Evolutionary conservation across 2,329 filamentous ascomycete genomes (phyloP).

Genomic region (Aspergillus terreus): DNA sequence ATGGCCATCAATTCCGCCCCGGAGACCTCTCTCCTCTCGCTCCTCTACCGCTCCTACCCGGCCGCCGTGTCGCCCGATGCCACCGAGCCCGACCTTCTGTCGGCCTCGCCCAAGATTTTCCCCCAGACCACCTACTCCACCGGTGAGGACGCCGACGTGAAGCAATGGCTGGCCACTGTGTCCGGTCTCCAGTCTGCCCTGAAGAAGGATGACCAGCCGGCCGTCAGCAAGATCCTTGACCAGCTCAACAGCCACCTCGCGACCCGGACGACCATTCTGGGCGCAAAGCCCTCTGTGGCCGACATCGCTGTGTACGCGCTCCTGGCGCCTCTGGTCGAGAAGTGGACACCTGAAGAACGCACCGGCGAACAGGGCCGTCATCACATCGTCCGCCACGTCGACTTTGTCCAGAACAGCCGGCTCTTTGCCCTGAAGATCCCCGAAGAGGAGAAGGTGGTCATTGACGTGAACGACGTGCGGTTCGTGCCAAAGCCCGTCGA

Average conservation of each 20-base stretch:
- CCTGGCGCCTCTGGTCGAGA: conserved; percentile 70
- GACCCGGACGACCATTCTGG: conserved; percentile 82
- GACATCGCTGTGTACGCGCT: conserved; percentile 80
- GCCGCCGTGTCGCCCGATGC: conserved; percentile 35
- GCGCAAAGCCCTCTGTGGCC: conserved; percentile 81
- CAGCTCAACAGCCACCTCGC: conserved; percentile 83
- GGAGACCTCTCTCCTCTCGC: conserved; percentile 41
- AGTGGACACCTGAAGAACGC: conserved; percentile 80
- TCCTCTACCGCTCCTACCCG: conserved; percentile 45
- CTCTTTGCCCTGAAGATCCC: conserved; percentile 66
- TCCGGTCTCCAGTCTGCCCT: conserved; percentile 60
- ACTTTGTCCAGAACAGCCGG: conserved; percentile 89
- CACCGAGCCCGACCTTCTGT: conserved; percentile 41
- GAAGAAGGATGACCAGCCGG: conserved; percentile 49
- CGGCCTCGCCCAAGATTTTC: conserved; percentile 61
- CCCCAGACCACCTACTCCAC: conserved; percentile 67
- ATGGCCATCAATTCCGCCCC: conserved; percentile 32
- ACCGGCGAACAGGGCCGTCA: conserved; percentile 87
- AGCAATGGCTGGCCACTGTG: conserved; percentile 80
- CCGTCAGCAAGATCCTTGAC: conserved; percentile 63
- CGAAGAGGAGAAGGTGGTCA: conserved; percentile 69
- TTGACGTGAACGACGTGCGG: conserved; percentile 76
- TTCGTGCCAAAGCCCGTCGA: conserved; percentile 88
- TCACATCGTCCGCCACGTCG: conserved; percentile 84
- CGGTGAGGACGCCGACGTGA: conserved; percentile 79